These are phyloP conservation scores for Ophiostoma australiae DNA, from an alignment of 2,329 filamentous ascomycete genomes.

Conservation along the genomic window DNA sequence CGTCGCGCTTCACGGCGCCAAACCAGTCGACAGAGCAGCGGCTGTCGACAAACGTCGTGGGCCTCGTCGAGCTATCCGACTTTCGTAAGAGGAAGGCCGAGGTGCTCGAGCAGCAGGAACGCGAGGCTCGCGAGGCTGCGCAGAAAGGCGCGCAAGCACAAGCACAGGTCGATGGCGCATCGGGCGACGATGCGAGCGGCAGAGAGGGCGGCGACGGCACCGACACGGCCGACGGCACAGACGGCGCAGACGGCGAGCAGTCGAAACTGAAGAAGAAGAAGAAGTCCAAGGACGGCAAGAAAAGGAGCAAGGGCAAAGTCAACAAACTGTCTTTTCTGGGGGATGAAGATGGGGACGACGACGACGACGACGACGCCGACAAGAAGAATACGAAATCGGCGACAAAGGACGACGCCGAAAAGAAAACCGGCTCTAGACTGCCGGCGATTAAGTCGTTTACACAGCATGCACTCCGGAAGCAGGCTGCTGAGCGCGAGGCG, in stretches of 20 bases:
- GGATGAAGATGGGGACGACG: constrained; percentile 34
- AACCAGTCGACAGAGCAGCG: constrained; percentile 73
- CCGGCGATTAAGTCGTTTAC: constrained; percentile 64
- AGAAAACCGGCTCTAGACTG: constrained; percentile 39
- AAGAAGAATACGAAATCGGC: constrained; percentile 28
- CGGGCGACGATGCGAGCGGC: constrained; percentile 40
- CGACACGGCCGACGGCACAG: constrained; percentile 38
- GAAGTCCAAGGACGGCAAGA: constrained; percentile 39
- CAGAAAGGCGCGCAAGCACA: constrained; percentile 20
- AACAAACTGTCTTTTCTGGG: constrained; percentile 58
- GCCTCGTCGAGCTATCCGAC: constrained; percentile 84
- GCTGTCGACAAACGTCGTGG: constrained; percentile 80
- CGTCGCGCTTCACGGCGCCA: constrained; percentile 67
- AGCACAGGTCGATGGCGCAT: constrained; percentile 30
- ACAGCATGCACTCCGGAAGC: constrained; percentile 59
- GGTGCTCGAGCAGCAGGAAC: constrained; percentile 84
- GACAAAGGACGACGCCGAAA: constrained; percentile 4
- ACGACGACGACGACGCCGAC: constrained; percentile 30
- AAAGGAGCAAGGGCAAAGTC: constrained; percentile 44
- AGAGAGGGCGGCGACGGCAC: constrained; percentile 26
- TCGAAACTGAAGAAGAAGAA: constrained; percentile 38
- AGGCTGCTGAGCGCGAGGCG: constrained; percentile 67
- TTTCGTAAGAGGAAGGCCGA: constrained; percentile 95
- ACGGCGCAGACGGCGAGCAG: constrained; percentile 38
- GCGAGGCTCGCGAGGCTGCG: constrained; percentile 49